Evolutionary conservation across 2,329 filamentous ascomycete genomes (phyloP).

Genomic region (Ophiobolus disseminans): DNA sequence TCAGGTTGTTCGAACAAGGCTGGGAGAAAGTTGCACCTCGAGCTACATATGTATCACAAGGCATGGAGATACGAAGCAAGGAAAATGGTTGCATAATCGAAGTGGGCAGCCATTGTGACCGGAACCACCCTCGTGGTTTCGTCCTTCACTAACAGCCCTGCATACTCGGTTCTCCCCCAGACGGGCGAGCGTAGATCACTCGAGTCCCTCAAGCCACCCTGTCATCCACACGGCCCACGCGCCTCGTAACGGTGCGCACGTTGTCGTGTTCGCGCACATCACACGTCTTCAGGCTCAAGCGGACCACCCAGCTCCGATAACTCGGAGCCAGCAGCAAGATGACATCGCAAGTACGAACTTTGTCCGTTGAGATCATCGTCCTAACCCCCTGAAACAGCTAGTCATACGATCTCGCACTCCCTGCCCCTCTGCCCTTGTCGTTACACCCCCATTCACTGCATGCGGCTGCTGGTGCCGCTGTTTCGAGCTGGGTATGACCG

Average conservation of each 20-base stretch:
- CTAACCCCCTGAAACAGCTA: background rate
- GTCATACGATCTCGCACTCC: background rate
- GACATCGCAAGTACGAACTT: background rate
- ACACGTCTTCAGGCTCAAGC: background rate
- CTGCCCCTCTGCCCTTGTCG: background rate
- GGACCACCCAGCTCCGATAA: background rate
- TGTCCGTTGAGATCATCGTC: background rate
- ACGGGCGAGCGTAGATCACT: background rate
- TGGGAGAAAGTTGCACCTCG: background rate
- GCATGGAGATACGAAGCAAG: too few relatives aligned
- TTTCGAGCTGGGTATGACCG: constrained; percentile 1
- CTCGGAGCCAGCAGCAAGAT: background rate
- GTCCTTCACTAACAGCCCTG: background rate
- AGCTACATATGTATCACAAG: too few relatives aligned
- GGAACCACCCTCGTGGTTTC: too few relatives aligned
- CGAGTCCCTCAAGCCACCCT: background rate
- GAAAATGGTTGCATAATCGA: too few relatives aligned
- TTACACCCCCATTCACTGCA: background rate
- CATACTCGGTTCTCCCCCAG: background rate
- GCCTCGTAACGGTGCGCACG: background rate
- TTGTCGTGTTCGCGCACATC: background rate
- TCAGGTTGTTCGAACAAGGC: background rate
- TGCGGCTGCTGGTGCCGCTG: background rate
- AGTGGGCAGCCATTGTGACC: too few relatives aligned
- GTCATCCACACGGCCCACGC: too few relatives aligned